Conservation (phyloP, 1,139 yeast species). For the Wickerhamomyces sp. region DNA sequence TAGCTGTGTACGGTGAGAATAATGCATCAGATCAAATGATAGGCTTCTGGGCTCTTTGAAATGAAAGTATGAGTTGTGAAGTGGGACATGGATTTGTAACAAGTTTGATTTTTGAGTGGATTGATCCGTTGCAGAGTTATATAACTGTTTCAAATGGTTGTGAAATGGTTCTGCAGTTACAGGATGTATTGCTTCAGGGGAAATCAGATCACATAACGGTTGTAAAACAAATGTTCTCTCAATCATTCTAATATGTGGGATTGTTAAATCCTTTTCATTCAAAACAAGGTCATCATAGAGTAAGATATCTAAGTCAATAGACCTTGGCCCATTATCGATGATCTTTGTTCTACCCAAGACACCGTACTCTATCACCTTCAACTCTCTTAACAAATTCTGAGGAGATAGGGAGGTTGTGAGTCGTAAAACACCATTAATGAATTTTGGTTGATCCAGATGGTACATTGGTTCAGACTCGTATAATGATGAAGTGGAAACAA, state of each 20-base stretch:
- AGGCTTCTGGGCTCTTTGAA: constrained; percentile 26
- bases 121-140: constrained; percentile 28
- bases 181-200: constrained; percentile 67
- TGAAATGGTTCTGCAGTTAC: constrained; percentile 78
- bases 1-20: constrained; percentile 42
- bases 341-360: constrained; percentile 68
- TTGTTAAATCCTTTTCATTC: constrained; percentile 53
- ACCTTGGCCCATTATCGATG: constrained; percentile 86
- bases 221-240: constrained; percentile 87
- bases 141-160: constrained; percentile 59
- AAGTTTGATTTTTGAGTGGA: constrained; percentile 41
- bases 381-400: constrained; percentile 48
- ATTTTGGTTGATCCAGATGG: constrained; percentile 71
- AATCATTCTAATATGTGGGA: constrained; percentile 87
- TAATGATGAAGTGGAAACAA: constrained; percentile 66
- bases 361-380: constrained; percentile 76
- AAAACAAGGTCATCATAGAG: constrained; percentile 41
- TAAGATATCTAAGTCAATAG: constrained; percentile 84
- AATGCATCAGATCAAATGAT: constrained; percentile 33
- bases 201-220: constrained; percentile 78
- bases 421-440: constrained; percentile 78
- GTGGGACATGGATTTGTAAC: constrained; percentile 43
- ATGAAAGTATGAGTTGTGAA: constrained; percentile 27
- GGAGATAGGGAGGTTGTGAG: constrained; percentile 59
- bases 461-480: constrained; percentile 95